Base-by-base conservation (phyloP, 257 asterid genomes). In the Nicotiana knightiana region DNA sequence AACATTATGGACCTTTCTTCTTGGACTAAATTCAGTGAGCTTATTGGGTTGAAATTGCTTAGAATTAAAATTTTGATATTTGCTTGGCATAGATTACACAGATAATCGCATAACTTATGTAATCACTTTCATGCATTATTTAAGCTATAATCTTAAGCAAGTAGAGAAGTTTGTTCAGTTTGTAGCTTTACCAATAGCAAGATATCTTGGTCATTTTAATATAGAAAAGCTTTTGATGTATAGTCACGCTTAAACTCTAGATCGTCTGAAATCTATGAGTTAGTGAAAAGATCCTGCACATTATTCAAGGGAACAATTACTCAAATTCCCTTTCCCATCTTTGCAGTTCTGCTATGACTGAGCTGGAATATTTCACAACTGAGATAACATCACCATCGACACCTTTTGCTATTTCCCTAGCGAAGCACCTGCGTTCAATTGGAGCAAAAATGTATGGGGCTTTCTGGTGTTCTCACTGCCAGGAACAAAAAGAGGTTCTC, bases 381-480 rank as follows among this genome's bases (percentile, higher is more conserved):
- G 91, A 84, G 91, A 84, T 95, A 86, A 87, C 88, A 21, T 85
- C 89, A 35, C 87, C 91, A 83, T 95, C 99, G 35, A 93, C 90
- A 83, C 97, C 97, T 77, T 84, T 87, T 88, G 93, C 98, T 86
- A 81, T 95, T 84, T 88, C 98, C 80, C 97, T 95, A 62, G 99
- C 97, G 3, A 93, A 65, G 76, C 96, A 92, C 86, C 90, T 95
- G 80, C 93, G 30, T 76, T 92, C 98, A 55, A 82, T 92, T 57
- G 97, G 97, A 78, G 99, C 99, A 35, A 92, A 91, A 86, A 70
- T 95, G 73, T 95, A 92, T 83, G 98, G 99, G 83, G 97, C 97
- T 82, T 95, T 95, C 88, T 95, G 99, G 99, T 93, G 98, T 86
- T 90, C 97, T 37, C 99, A 93, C 85, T 95, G 99, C 85, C 85